These are phyloP conservation scores for Madurella fahalii DNA, from an alignment of 2,329 filamentous ascomycete species.

Conservation along the genomic window DNA sequence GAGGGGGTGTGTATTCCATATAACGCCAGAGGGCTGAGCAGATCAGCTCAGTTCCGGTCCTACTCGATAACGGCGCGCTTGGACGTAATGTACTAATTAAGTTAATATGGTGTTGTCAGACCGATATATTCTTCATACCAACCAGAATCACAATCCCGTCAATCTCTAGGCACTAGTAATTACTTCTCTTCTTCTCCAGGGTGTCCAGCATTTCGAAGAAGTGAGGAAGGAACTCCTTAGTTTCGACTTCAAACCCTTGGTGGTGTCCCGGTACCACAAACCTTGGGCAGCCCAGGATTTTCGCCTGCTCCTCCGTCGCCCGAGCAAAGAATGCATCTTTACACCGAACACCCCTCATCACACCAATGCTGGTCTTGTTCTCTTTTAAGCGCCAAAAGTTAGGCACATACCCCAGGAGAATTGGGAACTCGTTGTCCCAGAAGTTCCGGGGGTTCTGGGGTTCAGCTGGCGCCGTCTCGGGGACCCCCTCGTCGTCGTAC, in stretches of 20 bases:
- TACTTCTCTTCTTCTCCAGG: slow-evolving; percentile 4
- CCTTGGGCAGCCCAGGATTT: slow-evolving; percentile 27
- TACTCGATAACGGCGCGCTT: too few relatives aligned
- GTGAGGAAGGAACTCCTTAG: slow-evolving; percentile 26
- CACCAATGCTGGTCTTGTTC: slow-evolving; percentile 27
- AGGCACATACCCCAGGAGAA: slow-evolving; percentile 23
- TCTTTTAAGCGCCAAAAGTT: slow-evolving; percentile 27
- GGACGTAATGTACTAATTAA: too few relatives aligned
- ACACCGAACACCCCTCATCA: slow-evolving; percentile 28
- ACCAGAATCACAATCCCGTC: too few relatives aligned
- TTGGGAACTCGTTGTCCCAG: slow-evolving; percentile 30
- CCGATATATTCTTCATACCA: too few relatives aligned
- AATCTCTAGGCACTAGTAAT: too few relatives aligned
- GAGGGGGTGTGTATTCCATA: too few relatives aligned
- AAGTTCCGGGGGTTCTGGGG: slow-evolving; percentile 27
- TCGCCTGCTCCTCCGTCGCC: slow-evolving; percentile 28
- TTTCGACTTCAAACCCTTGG: slow-evolving; percentile 31
- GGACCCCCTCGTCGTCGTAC: slow-evolving; percentile 28
- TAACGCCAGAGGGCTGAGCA: too few relatives aligned
- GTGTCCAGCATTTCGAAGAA: slow-evolving; percentile 26
- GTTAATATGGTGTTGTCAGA: too few relatives aligned
- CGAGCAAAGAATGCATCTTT: slow-evolving; percentile 30
- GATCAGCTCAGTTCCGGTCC: too few relatives aligned
- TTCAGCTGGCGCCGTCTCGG: slow-evolving; percentile 17
- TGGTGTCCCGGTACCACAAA: slow-evolving; percentile 31